Conservation (phyloP, 2,329 filamentous ascomycete genomes). For the Botryotinia globosa region DNA sequence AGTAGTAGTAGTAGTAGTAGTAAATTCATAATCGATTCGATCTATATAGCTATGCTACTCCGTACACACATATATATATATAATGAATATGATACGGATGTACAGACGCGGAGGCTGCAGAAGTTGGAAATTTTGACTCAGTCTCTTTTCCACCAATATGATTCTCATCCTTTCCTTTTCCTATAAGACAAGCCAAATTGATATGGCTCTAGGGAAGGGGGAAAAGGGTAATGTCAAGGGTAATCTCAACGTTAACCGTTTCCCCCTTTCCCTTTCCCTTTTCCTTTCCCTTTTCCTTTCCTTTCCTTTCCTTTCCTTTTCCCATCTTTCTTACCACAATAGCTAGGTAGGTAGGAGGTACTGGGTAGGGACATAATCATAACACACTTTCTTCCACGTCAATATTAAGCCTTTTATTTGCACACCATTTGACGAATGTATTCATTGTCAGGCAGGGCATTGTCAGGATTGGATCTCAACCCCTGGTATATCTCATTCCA, state of each 20-base stretch:
- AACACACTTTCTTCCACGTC: constrained; percentile 4
- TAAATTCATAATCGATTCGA: too few relatives aligned
- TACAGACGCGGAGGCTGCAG: not conserved
- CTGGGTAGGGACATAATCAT: not conserved
- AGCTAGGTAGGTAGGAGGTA: not conserved
- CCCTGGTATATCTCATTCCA: constrained; percentile 3
- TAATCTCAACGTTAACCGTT: not conserved
- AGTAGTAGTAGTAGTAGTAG: too few relatives aligned
- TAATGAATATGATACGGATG: not conserved
- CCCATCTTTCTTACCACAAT: not conserved
- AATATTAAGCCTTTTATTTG: not conserved
- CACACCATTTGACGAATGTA: not conserved
- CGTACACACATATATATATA: not conserved
- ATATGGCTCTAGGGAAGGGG: not conserved
- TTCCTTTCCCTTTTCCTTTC: constrained; percentile 1
- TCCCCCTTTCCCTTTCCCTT: not conserved
- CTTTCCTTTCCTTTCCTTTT: not conserved
- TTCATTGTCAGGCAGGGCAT: not conserved
- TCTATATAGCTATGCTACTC: too few relatives aligned
- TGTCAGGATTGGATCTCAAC: not conserved
- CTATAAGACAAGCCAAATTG: not conserved
- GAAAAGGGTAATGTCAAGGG: not conserved
- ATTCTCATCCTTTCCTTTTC: not conserved
- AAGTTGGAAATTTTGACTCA: not conserved
- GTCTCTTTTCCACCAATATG: not conserved